Evolutionary conservation across 805 yeast genomes (phyloP).

Genomic region (Tetrapisispora phaffii): DNA sequence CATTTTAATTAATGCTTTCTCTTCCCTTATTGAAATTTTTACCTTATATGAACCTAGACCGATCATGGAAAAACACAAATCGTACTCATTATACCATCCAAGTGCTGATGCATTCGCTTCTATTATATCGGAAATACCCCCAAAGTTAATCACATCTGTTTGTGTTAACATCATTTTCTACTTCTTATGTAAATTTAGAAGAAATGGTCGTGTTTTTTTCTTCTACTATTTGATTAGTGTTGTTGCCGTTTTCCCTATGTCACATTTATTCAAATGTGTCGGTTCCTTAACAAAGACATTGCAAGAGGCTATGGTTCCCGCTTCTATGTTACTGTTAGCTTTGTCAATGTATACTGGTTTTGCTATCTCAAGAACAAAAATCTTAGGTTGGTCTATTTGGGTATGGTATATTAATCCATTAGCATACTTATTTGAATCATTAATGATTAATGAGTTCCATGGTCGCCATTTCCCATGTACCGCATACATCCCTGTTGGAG

Average conservation of each 20-base stretch:
- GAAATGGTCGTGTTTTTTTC: constrained; percentile 47
- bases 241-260: constrained; percentile 17
- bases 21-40: constrained; percentile 46
- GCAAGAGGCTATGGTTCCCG: constrained; percentile 48
- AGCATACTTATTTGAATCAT: constrained; percentile 46
- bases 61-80: constrained; percentile 60
- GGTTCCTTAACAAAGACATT: constrained; percentile 39
- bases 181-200: constrained; percentile 45
- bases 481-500: constrained; percentile 46
- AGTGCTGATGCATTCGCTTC: constrained; percentile 63
- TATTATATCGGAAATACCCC: constrained; percentile 52
- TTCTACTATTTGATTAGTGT: constrained; percentile 37
- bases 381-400: constrained; percentile 64
- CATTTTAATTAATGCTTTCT: constrained; percentile 49
- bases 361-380: constrained; percentile 45
- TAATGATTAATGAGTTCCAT: constrained; percentile 56
- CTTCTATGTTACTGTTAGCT: constrained; percentile 42
- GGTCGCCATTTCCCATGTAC: constrained; percentile 27
- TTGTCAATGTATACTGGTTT: constrained; percentile 51
- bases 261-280: constrained; percentile 41
- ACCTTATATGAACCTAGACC: constrained; percentile 45
- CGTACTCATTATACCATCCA: constrained; percentile 63
- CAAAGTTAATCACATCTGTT: constrained; percentile 40
- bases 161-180: constrained; percentile 41
- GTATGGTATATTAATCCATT: constrained; percentile 44